phyloP scores from a whole-genome alignment of 257 asterid species.

The Cinchona pubescens region DNA sequence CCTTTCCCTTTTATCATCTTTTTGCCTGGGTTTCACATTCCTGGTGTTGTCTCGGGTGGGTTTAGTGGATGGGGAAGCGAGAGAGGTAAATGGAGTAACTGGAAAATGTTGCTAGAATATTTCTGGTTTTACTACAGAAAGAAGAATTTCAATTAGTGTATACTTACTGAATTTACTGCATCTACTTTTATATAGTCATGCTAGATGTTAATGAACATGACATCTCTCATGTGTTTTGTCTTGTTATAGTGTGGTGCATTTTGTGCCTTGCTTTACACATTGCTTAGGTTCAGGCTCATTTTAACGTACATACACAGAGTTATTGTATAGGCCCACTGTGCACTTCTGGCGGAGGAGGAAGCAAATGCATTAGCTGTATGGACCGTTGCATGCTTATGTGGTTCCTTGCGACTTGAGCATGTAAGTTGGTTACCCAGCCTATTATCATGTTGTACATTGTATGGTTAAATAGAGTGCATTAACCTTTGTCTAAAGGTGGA shows the following conservation, averaged over 20 bases:
- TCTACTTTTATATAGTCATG: not conserved
- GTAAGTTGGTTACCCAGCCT: constrained; percentile 36
- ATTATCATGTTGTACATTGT: not conserved
- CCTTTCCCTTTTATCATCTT: not conserved
- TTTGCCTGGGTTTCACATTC: not conserved
- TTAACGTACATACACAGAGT: not conserved
- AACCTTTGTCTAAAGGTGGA: not conserved
- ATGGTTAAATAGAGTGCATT: not conserved
- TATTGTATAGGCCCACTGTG: constrained; percentile 61
- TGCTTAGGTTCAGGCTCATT: not conserved
- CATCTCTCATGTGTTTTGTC: not conserved
- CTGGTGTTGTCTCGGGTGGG: not conserved
- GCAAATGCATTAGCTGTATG: constrained; percentile 91
- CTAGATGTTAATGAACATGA: not conserved
- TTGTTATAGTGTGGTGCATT: not conserved
- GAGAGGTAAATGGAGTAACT: not conserved
- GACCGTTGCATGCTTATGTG: constrained; percentile 97
- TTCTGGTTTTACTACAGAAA: not conserved
- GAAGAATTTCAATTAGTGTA: not conserved
- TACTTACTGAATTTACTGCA: too few species aligned
- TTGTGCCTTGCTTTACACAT: constrained; percentile 3
- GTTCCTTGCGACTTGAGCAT: constrained; percentile 90
- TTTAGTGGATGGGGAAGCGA: not conserved
- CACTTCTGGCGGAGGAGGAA: constrained; percentile 95
- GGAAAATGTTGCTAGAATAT: not conserved